phyloP scores from a whole-genome alignment of 2,329 filamentous ascomycete species.

The Trichoderma sp. region DNA sequence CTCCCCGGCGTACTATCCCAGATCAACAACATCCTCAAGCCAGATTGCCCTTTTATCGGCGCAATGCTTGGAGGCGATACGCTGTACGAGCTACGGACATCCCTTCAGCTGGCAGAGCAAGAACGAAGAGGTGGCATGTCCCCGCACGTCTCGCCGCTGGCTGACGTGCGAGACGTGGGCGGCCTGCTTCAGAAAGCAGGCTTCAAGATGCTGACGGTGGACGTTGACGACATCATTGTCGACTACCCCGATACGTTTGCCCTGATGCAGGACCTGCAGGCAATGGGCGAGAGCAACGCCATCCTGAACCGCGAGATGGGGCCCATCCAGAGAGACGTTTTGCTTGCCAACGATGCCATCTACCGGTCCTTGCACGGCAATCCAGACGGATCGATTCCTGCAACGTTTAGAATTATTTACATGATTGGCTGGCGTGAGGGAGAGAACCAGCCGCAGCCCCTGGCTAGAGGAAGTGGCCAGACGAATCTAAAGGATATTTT shows the following conservation, averaged over 20 bases:
- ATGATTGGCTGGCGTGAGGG: slow-evolving; percentile 99
- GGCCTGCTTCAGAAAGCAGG: slow-evolving; percentile 82
- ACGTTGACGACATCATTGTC: slow-evolving; percentile 95
- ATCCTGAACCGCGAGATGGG: slow-evolving; percentile 83
- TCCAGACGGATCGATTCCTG: slow-evolving; percentile 73
- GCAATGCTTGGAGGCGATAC: slow-evolving; percentile 97
- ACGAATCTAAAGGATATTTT: slow-evolving; percentile 84
- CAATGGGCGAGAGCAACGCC: slow-evolving; percentile 95
- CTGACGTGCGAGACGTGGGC: slow-evolving; percentile 88
- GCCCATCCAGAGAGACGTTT: slow-evolving; percentile 74
- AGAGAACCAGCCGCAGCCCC: slow-evolving; percentile 73
- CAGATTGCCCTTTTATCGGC: slow-evolving; percentile 87
- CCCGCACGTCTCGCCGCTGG: slow-evolving; percentile 86
- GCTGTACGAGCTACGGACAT: slow-evolving; percentile 89
- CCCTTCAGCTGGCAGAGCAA: slow-evolving; percentile 86
- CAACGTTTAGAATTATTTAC: slow-evolving; percentile 93
- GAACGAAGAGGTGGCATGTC: slow-evolving; percentile 90
- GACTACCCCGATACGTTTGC: slow-evolving; percentile 90
- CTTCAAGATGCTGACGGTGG: slow-evolving; percentile 94
- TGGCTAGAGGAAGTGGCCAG: slow-evolving; percentile 81
- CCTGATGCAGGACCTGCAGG: slow-evolving; percentile 90
- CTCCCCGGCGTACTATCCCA: slow-evolving; percentile 81
- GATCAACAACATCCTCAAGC: slow-evolving; percentile 84
- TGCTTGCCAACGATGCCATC: slow-evolving; percentile 85
- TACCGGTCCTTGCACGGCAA: slow-evolving; percentile 88